Percentiles rank a stretch among this genome's conserved stretches.
Evolutionary conservation across 148 eudicot species (phyloP).

Genomic region (Cornus controversa): DNA sequence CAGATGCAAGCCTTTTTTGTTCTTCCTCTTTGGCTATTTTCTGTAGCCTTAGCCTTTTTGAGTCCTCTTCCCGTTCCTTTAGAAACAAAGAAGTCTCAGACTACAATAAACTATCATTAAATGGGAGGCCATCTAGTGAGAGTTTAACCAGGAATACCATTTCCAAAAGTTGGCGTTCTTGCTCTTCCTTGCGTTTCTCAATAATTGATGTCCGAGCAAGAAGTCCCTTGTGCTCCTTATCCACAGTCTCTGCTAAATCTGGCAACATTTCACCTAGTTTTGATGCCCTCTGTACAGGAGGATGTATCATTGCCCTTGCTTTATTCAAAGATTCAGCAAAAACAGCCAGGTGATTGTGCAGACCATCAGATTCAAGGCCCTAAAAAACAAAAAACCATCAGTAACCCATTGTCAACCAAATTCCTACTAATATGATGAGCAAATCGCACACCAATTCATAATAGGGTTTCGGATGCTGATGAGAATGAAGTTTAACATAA

Average conservation of each 20-base stretch:
- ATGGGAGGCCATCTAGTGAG: background rate
- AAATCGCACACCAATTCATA: background rate
- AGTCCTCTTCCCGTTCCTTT: conserved; percentile 89
- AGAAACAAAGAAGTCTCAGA: background rate
- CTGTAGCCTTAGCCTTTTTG: conserved; percentile 65
- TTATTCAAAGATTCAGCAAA: conserved; percentile 75
- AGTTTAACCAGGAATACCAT: conserved; percentile 42
- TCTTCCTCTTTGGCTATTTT: conserved; percentile 81
- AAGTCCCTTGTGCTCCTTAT: conserved; percentile 84
- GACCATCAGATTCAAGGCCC: conserved; percentile 72
- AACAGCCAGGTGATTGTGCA: conserved; percentile 57
- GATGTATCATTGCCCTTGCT: conserved; percentile 69
- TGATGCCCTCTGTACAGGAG: conserved; percentile 49
- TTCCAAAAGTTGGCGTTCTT: conserved; percentile 83
- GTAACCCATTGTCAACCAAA: too few species aligned
- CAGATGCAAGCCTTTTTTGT: conserved; percentile 74
- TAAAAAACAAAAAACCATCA: conserved; percentile 15
- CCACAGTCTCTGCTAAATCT: conserved; percentile 71
- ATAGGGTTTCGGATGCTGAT: background rate
- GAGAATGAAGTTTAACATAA: background rate
- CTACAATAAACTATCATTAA: background rate
- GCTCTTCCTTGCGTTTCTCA: conserved; percentile 94
- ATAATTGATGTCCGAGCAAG: conserved; percentile 90
- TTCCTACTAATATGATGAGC: too few species aligned
- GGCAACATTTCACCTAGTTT: conserved; percentile 67